Conservation (phyloP, 2,329 filamentous ascomycete species). For the Colletotrichum kahawae region DNA sequence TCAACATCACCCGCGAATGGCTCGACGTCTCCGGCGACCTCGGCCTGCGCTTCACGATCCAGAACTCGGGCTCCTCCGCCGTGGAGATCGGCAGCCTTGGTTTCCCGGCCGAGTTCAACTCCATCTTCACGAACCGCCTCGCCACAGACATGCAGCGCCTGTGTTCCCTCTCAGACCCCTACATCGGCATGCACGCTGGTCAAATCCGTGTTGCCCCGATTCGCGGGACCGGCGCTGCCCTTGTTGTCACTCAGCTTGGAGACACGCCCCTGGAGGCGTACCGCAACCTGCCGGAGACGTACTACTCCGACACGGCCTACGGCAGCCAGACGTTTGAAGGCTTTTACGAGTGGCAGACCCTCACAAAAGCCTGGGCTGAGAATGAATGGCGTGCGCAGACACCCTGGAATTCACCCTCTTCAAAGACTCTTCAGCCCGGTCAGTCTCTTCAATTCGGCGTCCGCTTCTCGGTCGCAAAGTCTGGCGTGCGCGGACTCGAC, state of each 20-base stretch:
- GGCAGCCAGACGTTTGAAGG: slow-evolving; percentile 63
- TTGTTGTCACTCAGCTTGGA: slow-evolving; percentile 58
- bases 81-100: slow-evolving; percentile 63
- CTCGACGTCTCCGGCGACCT: slow-evolving; percentile 52
- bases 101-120: slow-evolving; percentile 66
- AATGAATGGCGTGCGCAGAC: slow-evolving; percentile 53
- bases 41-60: slow-evolving; percentile 55
- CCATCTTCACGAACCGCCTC: slow-evolving; percentile 59
- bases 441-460: slow-evolving; percentile 53
- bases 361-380: slow-evolving; percentile 58
- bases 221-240: slow-evolving; percentile 52
- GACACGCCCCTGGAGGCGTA: slow-evolving; percentile 56
- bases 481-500: slow-evolving; percentile 52
- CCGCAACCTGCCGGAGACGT: slow-evolving; percentile 53
- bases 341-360: slow-evolving; percentile 64
- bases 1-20: slow-evolving; percentile 59
- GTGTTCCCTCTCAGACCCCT: slow-evolving; percentile 63
- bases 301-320: slow-evolving; percentile 45
- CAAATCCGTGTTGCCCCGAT: slow-evolving; percentile 59
- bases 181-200: slow-evolving; percentile 62
- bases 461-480: slow-evolving; percentile 51
- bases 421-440: slow-evolving; percentile 47
- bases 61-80: slow-evolving; percentile 41
- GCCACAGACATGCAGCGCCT: slow-evolving; percentile 51
- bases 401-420: slow-evolving; percentile 62